Evolutionary conservation across 129 eudicot species (phyloP).

Genomic region (Lactuca sativa): DNA sequence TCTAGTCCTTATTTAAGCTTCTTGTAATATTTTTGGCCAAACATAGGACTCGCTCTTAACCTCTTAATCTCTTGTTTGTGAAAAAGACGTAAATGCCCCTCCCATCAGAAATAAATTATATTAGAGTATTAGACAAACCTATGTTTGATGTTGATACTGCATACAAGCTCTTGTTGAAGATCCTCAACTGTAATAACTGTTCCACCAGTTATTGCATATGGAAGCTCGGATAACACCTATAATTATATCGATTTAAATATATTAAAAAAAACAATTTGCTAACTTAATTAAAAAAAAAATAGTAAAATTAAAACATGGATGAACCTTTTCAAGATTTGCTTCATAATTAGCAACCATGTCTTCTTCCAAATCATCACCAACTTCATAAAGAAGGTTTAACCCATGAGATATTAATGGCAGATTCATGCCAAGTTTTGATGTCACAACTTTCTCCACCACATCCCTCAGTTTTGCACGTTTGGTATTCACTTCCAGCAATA

Average conservation of each 20-base stretch:
- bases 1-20: no score
- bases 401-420: constrained; percentile 84
- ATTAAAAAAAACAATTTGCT: not conserved
- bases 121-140: constrained; percentile 58
- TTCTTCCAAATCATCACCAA: constrained; percentile 97
- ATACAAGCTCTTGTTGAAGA: constrained; percentile 84
- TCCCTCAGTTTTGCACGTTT: constrained; percentile 84
- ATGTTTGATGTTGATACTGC: constrained; percentile 87
- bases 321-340: constrained; percentile 90
- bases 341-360: constrained; percentile 73
- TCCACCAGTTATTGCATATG: constrained; percentile 79
- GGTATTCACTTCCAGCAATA: constrained; percentile 81
- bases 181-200: constrained; percentile 87
- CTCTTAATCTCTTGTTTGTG: no score
- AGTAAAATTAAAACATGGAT: not conserved
- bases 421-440: constrained; percentile 90
- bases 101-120: not conserved
- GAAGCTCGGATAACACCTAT: constrained; percentile 85
- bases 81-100: no score
- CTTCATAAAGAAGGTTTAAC: constrained; percentile 83
- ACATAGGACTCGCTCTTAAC: no score
- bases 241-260: not conserved
- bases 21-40: no score
- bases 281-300: not conserved
- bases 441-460: constrained; percentile 83